Evolutionary conservation across 306 rosid genomes (phyloP).

Genomic region (Cucumis melo): DNA sequence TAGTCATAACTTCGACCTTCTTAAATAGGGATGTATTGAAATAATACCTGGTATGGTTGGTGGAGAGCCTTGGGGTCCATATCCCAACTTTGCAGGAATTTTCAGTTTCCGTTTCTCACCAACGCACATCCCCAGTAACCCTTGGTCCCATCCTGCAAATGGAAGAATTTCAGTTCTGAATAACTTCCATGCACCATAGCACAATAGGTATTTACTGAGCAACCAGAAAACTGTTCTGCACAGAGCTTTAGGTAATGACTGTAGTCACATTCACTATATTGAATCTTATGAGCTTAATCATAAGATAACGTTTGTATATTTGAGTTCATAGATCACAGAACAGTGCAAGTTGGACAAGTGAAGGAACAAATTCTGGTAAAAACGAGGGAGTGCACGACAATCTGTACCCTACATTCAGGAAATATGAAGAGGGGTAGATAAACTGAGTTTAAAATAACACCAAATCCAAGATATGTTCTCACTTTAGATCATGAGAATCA

Average conservation of each 20-base stretch:
- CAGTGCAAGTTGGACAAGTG: neutral
- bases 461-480: neutral
- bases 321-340: neutral
- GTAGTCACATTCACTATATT: neutral
- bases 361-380: neutral
- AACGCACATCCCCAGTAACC: constrained; percentile 77
- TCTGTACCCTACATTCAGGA: neutral
- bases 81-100: constrained; percentile 89
- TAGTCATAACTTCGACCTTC: neutral
- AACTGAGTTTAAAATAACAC: neutral
- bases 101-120: constrained; percentile 96
- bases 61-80: constrained; percentile 86
- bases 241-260: neutral
- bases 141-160: constrained; percentile 95
- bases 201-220: neutral
- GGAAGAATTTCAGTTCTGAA: neutral
- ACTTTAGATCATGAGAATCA: neutral
- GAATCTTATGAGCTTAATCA: neutral
- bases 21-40: neutral
- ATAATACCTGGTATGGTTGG: constrained; percentile 79
- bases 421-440: neutral
- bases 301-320: neutral
- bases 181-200: neutral
- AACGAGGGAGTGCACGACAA: neutral
- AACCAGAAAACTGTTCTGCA: neutral